Base-by-base conservation (phyloP, 2,329 filamentous ascomycete genomes). In the Pseudogymnoascus sp. region DNA sequence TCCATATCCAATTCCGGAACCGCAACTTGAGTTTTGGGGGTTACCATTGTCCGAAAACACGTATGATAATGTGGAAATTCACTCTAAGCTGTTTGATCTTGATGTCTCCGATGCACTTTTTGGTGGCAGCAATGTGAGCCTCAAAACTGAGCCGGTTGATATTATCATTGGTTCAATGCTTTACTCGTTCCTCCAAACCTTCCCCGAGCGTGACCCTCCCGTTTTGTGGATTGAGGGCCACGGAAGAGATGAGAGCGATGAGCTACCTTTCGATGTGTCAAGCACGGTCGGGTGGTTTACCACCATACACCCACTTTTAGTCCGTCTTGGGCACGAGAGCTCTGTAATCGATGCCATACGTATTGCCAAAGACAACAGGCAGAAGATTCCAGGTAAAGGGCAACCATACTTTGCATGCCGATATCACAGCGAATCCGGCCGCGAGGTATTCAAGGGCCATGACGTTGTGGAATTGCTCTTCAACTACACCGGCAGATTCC, bases 271-370 rank as follows among this genome's bases (percentile, higher is more conserved):
- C 21, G 59, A 61, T 35, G 16, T 76, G 1, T 75, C 77, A 0
- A 65, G 70, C 1, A 79, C 76, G 0, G 74, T 80, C 0, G 78
- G 78, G 4, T 80, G 78, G 78, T 80, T 80, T 63, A 79, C 78
- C 0, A 76, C 76, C 0, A 69, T 79, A 11, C 73, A 69, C 14
- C 77, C 78, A 16, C 18, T 42, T 33, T 23, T 33, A 5, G 40
- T 47, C 8, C 18, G 18, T 25, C 18, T 42, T 18, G 14, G 18
- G 1, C 37, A 4, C 10, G 59, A 42, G 14, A 60, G 12, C 21
- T 25, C 33, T 60, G n/a, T 23, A 16, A 31, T 60, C n/a, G 59
- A 60, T 3, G 59, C 38, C 16, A 31, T 60, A 23, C 59, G 59
- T n/a, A 38, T 38, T 25, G 59, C 38, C 33, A 60, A 60, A 10